phyloP scores from a whole-genome alignment of 225 moss, liverwort and hornwort species.

The Ulota crispa region DNA sequence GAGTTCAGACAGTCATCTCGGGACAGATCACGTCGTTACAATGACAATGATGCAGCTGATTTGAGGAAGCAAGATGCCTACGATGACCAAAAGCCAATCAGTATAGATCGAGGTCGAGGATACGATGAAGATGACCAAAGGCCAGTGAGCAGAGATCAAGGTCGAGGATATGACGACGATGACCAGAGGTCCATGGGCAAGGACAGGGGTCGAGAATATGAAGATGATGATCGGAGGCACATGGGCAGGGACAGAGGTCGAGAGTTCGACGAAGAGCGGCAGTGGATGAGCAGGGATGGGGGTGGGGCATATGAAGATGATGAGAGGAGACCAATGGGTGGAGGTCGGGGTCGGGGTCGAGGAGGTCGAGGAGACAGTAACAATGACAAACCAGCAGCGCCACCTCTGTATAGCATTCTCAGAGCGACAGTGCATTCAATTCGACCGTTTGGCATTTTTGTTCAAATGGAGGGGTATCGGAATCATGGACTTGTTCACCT shows the following conservation, averaged over 20 bases:
- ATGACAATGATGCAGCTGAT: constrained; percentile 28
- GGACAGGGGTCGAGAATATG: constrained; percentile 10
- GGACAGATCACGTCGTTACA: constrained; percentile 28
- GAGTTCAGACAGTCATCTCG: constrained; percentile 21
- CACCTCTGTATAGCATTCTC: constrained; percentile 66
- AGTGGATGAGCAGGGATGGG: constrained; percentile 23
- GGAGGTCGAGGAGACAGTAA: constrained; percentile 43
- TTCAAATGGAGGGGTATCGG: constrained; percentile 70
- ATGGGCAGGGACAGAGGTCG: constrained; percentile 22
- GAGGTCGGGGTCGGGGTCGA: constrained; percentile 33
- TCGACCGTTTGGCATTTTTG: constrained; percentile 74
- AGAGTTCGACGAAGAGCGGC: constrained; percentile 21
- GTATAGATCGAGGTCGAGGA: constrained; percentile 6
- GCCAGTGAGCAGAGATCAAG: constrained; percentile 18
- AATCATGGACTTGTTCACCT: constrained; percentile 79
- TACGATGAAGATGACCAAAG: constrained; percentile 19
- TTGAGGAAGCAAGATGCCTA: constrained; percentile 27
- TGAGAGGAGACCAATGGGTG: constrained; percentile 36
- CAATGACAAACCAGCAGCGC: constrained; percentile 39
- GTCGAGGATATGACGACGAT: constrained; percentile 14
- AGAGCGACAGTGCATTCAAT: constrained; percentile 75
- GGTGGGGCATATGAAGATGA: constrained; percentile 29
- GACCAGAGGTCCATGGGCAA: constrained; percentile 13
- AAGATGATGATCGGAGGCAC: constrained; percentile 20
- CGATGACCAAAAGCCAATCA: constrained; percentile 12